A percentile compares a stretch with the other conserved stretches of the same genome.
These are phyloP conservation scores for Heritiera fomes DNA, from an alignment of 345 rosid species.

Conservation along the genomic window DNA sequence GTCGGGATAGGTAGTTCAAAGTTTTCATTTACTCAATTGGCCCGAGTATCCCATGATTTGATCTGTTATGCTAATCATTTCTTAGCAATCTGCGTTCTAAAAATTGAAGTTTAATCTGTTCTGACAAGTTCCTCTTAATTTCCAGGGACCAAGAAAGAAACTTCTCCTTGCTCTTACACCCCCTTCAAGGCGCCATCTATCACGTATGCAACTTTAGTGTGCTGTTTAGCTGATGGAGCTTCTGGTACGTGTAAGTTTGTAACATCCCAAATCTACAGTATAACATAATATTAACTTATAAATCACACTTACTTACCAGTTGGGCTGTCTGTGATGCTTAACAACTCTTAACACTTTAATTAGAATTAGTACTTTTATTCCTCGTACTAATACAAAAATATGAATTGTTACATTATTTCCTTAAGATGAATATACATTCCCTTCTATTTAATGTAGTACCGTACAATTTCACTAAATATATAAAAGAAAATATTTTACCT, in stretches of 20 bases:
- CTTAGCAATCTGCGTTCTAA: not conserved
- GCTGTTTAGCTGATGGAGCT: not conserved
- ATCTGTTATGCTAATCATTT: not conserved
- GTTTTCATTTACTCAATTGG: not conserved
- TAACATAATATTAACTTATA: no score
- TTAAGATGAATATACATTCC: no score
- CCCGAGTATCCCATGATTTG: not conserved
- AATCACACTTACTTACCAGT: no score
- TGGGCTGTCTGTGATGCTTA: no score
- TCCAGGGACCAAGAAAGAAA: conserved; percentile 69
- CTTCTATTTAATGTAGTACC: no score
- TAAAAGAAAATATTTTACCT: no score
- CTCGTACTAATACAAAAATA: no score
- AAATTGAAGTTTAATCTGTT: not conserved
- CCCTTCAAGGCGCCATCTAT: conserved; percentile 2
- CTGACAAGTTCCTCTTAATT: conserved; percentile 1
- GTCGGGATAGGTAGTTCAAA: not conserved
- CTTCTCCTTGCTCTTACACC: conserved; percentile 50
- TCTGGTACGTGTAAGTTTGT: not conserved
- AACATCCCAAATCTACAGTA: no score
- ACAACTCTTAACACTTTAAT: no score
- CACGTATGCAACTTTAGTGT: not conserved
- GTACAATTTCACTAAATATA: no score
- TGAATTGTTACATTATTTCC: no score
- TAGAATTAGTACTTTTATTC: no score